Evolutionary conservation across 2,329 filamentous ascomycete species (phyloP).

Genomic region (Pseudogymnoascus sp.): DNA sequence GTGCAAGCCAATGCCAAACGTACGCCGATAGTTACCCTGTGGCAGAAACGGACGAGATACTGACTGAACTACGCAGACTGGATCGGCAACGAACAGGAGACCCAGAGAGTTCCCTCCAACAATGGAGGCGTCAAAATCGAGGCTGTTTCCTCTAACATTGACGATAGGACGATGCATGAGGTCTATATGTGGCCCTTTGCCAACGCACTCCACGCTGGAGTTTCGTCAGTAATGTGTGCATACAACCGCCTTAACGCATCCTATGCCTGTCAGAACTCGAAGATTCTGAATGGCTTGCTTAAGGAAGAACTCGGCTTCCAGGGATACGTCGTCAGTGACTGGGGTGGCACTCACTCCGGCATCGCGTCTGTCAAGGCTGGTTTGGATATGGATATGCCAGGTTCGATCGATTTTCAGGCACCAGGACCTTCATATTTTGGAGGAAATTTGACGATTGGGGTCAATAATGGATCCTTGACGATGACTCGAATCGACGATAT

Average conservation of each 20-base stretch:
- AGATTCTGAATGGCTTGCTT: constrained; percentile 41
- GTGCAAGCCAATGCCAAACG: constrained; percentile 32
- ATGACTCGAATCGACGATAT: constrained; percentile 39
- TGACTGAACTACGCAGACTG: constrained; percentile 26
- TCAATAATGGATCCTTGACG: constrained; percentile 41
- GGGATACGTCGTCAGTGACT: constrained; percentile 40
- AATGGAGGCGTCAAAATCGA: constrained; percentile 41
- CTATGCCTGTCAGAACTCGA: constrained; percentile 44
- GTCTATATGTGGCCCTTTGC: constrained; percentile 74
- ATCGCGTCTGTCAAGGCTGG: constrained; percentile 38
- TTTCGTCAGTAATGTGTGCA: constrained; percentile 58
- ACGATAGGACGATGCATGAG: constrained; percentile 70
- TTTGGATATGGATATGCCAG: constrained; percentile 48
- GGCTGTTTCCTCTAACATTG: constrained; percentile 48
- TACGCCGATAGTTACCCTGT: neutral
- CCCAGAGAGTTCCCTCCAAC: constrained; percentile 29
- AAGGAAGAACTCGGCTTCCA: constrained; percentile 45
- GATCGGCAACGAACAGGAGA: constrained; percentile 48
- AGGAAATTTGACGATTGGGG: constrained; percentile 31
- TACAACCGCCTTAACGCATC: constrained; percentile 42
- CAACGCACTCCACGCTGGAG: constrained; percentile 62
- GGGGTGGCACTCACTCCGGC: constrained; percentile 36
- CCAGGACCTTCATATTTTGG: constrained; percentile 11
- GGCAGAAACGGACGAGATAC: neutral
- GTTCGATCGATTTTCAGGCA: constrained; percentile 36